Base-by-base conservation (phyloP, 192 early-diverging fungal genomes). In the Funneliformis geosporum region DNA sequence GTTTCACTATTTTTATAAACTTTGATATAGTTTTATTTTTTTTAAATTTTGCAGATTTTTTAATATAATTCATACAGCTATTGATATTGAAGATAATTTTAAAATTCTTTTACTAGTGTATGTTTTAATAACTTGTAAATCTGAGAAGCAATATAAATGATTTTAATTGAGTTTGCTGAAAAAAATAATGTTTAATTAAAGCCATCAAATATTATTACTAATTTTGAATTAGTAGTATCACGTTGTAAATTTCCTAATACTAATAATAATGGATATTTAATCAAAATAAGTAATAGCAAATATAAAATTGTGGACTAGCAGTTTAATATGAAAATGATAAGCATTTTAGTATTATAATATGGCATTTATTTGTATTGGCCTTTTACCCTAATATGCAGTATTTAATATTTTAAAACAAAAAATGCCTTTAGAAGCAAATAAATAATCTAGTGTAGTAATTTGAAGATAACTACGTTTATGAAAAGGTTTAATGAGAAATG, bases 141-240 rank as follows among this genome's bases (percentile, higher is more conserved):
- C 70, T n/a, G 70, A 6, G 43, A 14, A 46, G 18, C 28, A 14
- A 3, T 72, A 47, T 47, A 72, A 8, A 3, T 9, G 25, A 21
- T n/a, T n/a, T n/a, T 72, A 46, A 44, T 5, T 46, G 5, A 72
- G 11, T 72, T 66, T 66, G 64, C 64, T 43, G 70, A 6, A 46
- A 40, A 72, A 44, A 42, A 72, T 47, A 14, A 72, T 8, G 2
- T 72, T 47, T 2, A 6, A 43, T 14, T 72, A 1, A 42, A 42
- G 3, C 18, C 40, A 5, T 9, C 39, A 21, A 46, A 7, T 3
- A 72, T 72, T 10, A 21, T 72, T 8, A 72, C 70, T 5, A 40
- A 72, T 72, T 72, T 72, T 72, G 70, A 72, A 21, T 2, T 5
- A 43, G 70, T 40, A 46, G 70, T 40, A 27, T 42, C 70, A 2